Percentiles rank a stretch among this genome's conserved stretches.
Evolutionary conservation across 768 basidiomycete genomes (phyloP).

Genomic region (Lentinula lateritia): DNA sequence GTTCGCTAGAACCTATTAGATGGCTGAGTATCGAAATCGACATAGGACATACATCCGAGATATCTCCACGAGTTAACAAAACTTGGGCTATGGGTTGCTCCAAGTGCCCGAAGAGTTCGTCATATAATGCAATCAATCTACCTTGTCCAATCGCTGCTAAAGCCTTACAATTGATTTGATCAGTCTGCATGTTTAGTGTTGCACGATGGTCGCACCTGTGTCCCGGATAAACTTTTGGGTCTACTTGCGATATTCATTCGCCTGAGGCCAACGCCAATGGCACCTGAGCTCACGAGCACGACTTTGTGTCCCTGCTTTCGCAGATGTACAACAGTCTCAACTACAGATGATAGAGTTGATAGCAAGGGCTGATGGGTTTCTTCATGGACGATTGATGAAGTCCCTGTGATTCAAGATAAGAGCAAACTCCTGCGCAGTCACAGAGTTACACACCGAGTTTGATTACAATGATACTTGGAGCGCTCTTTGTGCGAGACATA

Average conservation of each 20-base stretch:
- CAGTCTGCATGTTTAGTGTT: not conserved
- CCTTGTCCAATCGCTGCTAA: slow-evolving; percentile 97
- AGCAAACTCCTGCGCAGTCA: not conserved
- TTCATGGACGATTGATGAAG: slow-evolving; percentile 95
- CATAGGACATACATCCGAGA: slow-evolving; percentile 75
- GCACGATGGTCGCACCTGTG: slow-evolving; percentile 61
- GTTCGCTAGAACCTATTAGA: slow-evolving; percentile 56
- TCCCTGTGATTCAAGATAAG: slow-evolving; percentile 45
- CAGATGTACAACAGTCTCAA: slow-evolving; percentile 83
- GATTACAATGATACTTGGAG: slow-evolving; percentile 63
- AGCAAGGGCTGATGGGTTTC: slow-evolving; percentile 88
- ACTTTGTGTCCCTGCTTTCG: slow-evolving; percentile 84
- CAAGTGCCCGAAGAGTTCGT: slow-evolving; percentile 90
- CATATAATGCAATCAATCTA: slow-evolving; percentile 92
- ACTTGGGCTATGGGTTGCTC: slow-evolving; percentile 96
- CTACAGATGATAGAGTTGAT: slow-evolving; percentile 85
- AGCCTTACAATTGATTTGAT: slow-evolving; percentile 45
- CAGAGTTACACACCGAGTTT: slow-evolving; percentile 62
- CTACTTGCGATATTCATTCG: slow-evolving; percentile 79
- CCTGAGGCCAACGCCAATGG: slow-evolving; percentile 93
- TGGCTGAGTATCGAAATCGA: not conserved
- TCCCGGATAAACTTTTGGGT: slow-evolving; percentile 83
- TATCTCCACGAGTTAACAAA: slow-evolving; percentile 89
- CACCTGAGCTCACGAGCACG: slow-evolving; percentile 93
- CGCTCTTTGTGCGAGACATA: not conserved